Evolutionary conservation across 352 stramenopile genomes (phyloP), one percentile per base, ranked within the genome.

Genomic region (Phytophthora pluvialis): DNA sequence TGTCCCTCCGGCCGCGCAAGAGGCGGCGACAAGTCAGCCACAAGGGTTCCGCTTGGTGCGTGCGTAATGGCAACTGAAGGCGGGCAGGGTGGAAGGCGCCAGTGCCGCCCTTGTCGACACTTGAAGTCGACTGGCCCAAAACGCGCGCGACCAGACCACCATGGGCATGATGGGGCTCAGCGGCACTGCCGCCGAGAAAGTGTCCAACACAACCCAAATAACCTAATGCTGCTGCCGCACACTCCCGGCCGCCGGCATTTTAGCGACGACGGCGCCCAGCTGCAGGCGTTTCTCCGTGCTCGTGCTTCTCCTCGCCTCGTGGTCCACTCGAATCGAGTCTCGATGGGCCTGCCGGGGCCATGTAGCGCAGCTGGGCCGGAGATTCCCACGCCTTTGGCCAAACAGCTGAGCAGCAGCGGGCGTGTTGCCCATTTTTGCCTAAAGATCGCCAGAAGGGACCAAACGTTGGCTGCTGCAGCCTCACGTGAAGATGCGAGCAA

Each of bases 341-440:
- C 38, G 38, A 44, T 40, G 57, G 25, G 60, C 29, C 28, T 44
- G 46, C 6, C 40, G 12, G 9, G 26, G 18, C 36, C 61, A 70
- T 64, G 61, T 54, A 53, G 61, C 36, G 53, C 54, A 70, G 61
- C 61, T 69, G 53, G 28, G 26, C 16, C n/a, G n/a, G n/a, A n/a
- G n/a, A 11, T 57, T 64, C 36, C 56, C 55, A 42, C 47, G 45
- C 21, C 42, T 32, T 32, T 31, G 58, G 29, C 38, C 45, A 40
- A 58, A 59, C 55, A 64, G 43, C 55, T 56, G 55, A 64, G 55
- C 44, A 21, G 43, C 47, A 26, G 11, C 32, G 4, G n/a, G 16
- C 31, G 9, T 33, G 12, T 8, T 44, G 48, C 48, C 32, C 32
- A 55, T 55, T 55, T 55, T 29, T 10, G 13, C 2, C 28, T 15